Percentiles rank a stretch among this genome's conserved stretches.
phyloP scores from a whole-genome alignment of 306 rosid species.

The Cicer arietinum region DNA sequence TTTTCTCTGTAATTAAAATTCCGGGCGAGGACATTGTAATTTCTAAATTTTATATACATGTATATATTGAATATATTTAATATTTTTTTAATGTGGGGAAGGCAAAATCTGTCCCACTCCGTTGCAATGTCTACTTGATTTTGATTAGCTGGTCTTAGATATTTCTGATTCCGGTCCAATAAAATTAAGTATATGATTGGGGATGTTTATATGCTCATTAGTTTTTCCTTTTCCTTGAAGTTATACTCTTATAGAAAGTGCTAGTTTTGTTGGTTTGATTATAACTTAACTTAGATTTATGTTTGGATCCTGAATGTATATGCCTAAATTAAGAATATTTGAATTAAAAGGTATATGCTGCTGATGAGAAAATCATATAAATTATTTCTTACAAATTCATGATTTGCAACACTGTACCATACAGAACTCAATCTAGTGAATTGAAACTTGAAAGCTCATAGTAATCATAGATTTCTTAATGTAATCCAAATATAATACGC shows the following conservation, averaged over 20 bases:
- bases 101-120: too few species aligned
- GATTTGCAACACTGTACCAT: background rate
- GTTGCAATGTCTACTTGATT: too few species aligned
- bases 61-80: too few species aligned
- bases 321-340: background rate
- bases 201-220: too few species aligned
- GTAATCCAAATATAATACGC: conserved; percentile 39
- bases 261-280: background rate
- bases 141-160: too few species aligned
- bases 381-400: background rate
- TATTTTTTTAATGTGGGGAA: too few species aligned
- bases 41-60: too few species aligned
- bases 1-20: too few species aligned
- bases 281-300: background rate
- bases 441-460: conserved; percentile 2
- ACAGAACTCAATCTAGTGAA: background rate
- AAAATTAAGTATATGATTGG: too few species aligned
- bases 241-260: background rate
- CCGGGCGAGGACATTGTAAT: too few species aligned
- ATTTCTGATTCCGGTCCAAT: too few species aligned
- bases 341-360: background rate
- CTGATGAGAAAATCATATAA: background rate
- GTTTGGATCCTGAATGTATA: background rate
- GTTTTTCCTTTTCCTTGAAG: background rate
- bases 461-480: background rate